Conservation (phyloP, 306 rosid genomes). For the Pterocarpus macrocarpus region DNA sequence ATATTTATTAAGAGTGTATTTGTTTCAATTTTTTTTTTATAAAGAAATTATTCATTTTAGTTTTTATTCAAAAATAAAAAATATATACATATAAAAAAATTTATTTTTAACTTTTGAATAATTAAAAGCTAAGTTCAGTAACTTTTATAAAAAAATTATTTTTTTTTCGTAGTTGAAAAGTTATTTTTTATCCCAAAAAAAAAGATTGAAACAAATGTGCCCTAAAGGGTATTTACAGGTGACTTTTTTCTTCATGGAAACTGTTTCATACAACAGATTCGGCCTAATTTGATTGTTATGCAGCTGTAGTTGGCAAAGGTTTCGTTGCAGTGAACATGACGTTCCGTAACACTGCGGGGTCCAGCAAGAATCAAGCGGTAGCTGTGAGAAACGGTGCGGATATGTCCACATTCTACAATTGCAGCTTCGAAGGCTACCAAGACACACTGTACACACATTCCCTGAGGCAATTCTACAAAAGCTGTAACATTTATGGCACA, state of each 20-base stretch:
- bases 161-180: no score
- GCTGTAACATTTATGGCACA: constrained; percentile 67
- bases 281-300: constrained; percentile 1
- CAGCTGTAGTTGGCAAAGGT: constrained; percentile 64
- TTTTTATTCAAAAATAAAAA: no score
- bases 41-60: no score
- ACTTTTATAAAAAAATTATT: no score
- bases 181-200: no score
- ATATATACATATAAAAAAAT: no score
- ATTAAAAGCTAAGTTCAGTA: no score
- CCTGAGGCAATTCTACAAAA: constrained; percentile 63
- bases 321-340: constrained; percentile 72
- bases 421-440: constrained; percentile 72
- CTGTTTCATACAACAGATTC: not conserved
- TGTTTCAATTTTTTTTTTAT: no score
- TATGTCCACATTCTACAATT: constrained; percentile 58
- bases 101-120: no score
- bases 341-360: constrained; percentile 64
- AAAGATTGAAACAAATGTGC: no score
- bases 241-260: not conserved
- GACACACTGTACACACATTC: constrained; percentile 68
- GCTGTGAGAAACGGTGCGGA: constrained; percentile 64
- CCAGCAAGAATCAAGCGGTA: constrained; percentile 63
- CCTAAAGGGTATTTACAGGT: no score
- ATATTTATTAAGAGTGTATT: no score